Evolutionary conservation across 495 filamentous ascomycete species (phyloP).

Genomic region (Penicillium coffeae): DNA sequence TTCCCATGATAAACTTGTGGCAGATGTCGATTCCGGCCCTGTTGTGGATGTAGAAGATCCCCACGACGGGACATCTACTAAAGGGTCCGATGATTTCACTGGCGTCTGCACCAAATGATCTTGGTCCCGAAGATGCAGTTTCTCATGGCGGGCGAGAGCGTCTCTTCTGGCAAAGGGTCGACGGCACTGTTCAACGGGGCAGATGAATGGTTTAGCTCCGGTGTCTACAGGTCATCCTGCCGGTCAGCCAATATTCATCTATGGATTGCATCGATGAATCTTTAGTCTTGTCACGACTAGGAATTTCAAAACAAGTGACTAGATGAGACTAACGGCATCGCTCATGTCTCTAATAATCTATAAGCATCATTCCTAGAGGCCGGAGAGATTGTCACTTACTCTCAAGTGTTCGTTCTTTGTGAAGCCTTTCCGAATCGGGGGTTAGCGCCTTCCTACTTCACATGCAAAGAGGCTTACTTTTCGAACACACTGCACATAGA

Average conservation of each 20-base stretch:
- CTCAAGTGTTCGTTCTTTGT: slow-evolving; percentile 46
- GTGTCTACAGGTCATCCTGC: slow-evolving; percentile 32
- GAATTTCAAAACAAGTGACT: not conserved
- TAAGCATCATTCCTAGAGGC: slow-evolving; percentile 23
- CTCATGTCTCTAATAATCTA: slow-evolving; percentile 37
- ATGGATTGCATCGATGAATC: slow-evolving; percentile 8
- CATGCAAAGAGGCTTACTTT: too few species aligned
- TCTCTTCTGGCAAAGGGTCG: slow-evolving; percentile 46
- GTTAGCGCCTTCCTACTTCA: too few species aligned
- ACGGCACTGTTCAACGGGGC: slow-evolving; percentile 39
- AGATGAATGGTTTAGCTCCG: slow-evolving; percentile 43
- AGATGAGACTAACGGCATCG: slow-evolving; percentile 39
- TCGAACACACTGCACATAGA: slow-evolving; percentile 41
- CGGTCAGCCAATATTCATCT: slow-evolving; percentile 20
- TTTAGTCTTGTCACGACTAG: not conserved
- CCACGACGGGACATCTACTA: slow-evolving; percentile 25
- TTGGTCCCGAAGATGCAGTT: slow-evolving; percentile 38
- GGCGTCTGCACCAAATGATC: slow-evolving; percentile 16
- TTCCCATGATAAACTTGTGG: slow-evolving; percentile 26
- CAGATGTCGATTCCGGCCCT: slow-evolving; percentile 18
- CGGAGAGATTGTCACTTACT: slow-evolving; percentile 24
- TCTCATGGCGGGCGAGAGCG: slow-evolving; percentile 47
- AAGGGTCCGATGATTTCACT: slow-evolving; percentile 13
- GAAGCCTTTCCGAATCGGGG: slow-evolving; percentile 41
- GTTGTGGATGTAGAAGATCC: slow-evolving; percentile 25